Evolutionary conservation across 768 basidiomycete genomes (phyloP).

Genomic region (Suillus discolor): DNA sequence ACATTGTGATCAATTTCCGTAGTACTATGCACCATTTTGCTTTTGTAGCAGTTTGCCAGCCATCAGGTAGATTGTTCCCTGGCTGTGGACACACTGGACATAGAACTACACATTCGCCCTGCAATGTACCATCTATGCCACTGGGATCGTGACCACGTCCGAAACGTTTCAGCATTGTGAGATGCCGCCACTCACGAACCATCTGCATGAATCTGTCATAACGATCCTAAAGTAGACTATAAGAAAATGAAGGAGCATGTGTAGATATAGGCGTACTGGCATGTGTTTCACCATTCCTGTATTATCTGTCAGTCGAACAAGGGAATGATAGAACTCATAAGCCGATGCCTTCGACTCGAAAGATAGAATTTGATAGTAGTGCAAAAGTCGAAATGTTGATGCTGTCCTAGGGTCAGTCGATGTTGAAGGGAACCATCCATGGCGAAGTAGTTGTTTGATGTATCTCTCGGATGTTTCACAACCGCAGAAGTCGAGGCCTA

Average conservation of each 20-base stretch:
- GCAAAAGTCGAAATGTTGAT: not conserved
- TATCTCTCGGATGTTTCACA: not conserved
- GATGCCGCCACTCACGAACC: constrained; percentile 11
- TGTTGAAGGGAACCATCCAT: not conserved
- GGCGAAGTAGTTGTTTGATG: not conserved
- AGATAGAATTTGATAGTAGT: not conserved
- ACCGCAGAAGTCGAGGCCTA: not conserved
- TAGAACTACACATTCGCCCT: constrained; percentile 22
- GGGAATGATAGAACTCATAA: not conserved
- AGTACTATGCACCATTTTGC: no score
- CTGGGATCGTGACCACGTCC: constrained; percentile 22
- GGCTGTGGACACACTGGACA: constrained; percentile 12
- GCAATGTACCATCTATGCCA: constrained; percentile 21
- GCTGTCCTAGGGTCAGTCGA: not conserved
- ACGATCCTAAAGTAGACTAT: not conserved
- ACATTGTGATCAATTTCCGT: no score
- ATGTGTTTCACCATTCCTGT: no score
- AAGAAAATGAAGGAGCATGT: not conserved
- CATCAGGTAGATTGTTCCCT: constrained; percentile 10
- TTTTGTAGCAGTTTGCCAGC: constrained; percentile 2
- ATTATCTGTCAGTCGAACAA: not conserved
- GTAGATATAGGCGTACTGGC: no score
- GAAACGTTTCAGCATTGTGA: constrained; percentile 15
- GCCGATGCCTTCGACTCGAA: not conserved
- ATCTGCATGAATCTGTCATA: not conserved